Evolutionary conservation across 805 yeast species (phyloP), one percentile per base, ranked within the genome.

Genomic region (Komagataella mondaviorum): DNA sequence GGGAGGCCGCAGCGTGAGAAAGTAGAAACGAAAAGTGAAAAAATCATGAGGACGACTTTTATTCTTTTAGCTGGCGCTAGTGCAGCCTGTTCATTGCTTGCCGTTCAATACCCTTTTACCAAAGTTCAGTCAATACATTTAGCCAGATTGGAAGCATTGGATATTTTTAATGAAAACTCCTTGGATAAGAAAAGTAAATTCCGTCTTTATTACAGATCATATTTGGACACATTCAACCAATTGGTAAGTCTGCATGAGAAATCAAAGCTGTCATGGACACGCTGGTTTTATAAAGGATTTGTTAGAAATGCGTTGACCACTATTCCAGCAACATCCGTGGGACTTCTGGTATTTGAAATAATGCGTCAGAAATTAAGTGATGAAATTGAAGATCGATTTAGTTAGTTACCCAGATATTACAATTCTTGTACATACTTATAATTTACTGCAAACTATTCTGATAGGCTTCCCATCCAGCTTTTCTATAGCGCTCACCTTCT

Each of bases 401-500:
- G 18, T 23, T 49, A 17, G 24, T 47, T 6, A 6, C 36, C 8
- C 24, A 6, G 7, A 48, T 22, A 14, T 44, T 18, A 6, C 45
- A 23, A 24, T 48, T n/a, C 46, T 5, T 44, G 23, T 44, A 20
- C 23, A 44, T 17, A 17, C 46, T 20, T 17, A 14, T 44, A 30
- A 30, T 30, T 30, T 20, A 44, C 46, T n/a, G 12, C 16, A 58
- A 53, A 52, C 73, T 72, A 49, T 72, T 71, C 59, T 75, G 62
- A 63, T 91, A 93, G 5, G 98, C 96, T 23, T 77, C 75, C 99
- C 99, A 93, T 4, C 98, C 98, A 14, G 98, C 98, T 52, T 77
- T 76, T 68, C 85, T 80, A 68, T 93, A 93, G 61, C 99, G 78
- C 61, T 81, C 77, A 46, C 96, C 95, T 68, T 93, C 96, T 12